These are phyloP conservation scores for Pythium grandisporangium DNA, from an alignment of 352 stramenopile genomes.

Conservation along the genomic window DNA sequence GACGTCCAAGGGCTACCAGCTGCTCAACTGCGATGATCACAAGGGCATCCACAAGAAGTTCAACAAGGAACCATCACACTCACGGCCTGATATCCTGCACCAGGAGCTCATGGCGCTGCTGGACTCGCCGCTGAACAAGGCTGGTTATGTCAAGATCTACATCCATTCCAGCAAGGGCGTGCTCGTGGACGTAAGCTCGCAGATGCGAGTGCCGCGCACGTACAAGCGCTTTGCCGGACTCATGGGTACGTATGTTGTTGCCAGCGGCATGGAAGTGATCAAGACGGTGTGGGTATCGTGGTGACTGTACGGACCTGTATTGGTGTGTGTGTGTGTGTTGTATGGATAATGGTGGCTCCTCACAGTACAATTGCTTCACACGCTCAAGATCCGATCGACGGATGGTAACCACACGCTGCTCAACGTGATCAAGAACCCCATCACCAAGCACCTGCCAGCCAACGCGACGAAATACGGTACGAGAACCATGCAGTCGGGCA, in stretches of 20 bases:
- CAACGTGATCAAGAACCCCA: slow-evolving; percentile 99
- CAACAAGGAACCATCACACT: slow-evolving; percentile 94
- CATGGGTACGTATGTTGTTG: slow-evolving; percentile 73
- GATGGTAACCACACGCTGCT: slow-evolving; percentile 95
- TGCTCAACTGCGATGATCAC: slow-evolving; percentile 99
- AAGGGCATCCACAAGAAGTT: slow-evolving; percentile 92
- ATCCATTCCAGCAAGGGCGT: slow-evolving; percentile 96
- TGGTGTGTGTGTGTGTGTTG: slow-evolving; percentile 15
- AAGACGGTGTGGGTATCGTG: slow-evolving; percentile 1
- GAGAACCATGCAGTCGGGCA: no score
- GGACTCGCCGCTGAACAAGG: slow-evolving; percentile 99
- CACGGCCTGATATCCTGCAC: slow-evolving; percentile 98
- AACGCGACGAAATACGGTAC: slow-evolving; percentile 92
- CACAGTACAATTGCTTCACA: slow-evolving; percentile 99
- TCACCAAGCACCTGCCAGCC: slow-evolving; percentile 95
- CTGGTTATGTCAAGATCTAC: slow-evolving; percentile 96
- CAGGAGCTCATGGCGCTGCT: slow-evolving; percentile 98
- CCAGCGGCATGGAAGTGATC: not conserved
- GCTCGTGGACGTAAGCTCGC: slow-evolving; percentile 97
- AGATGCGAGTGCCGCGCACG: slow-evolving; percentile 97
- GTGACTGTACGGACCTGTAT: not conserved
- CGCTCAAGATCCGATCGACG: slow-evolving; percentile 99
- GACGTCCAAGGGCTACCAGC: slow-evolving; percentile 97
- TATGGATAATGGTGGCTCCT: no score
- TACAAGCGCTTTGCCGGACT: slow-evolving; percentile 98